Conservation (phyloP, 2,329 filamentous ascomycete species). For the Claviceps sp. region DNA sequence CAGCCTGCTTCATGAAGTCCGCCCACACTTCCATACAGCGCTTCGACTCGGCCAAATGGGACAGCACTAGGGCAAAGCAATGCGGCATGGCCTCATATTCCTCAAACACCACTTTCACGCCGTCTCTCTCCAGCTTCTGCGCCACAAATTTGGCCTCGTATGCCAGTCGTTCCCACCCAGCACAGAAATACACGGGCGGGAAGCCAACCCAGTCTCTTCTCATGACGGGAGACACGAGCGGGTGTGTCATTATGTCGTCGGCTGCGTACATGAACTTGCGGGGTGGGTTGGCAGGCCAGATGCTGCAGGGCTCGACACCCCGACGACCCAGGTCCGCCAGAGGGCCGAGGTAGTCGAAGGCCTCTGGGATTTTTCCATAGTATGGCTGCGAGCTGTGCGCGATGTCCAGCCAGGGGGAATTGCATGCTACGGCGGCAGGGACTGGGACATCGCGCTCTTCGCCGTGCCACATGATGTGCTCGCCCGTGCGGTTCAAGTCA, state of each 20-base stretch:
- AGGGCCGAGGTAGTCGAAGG: constrained; percentile 36
- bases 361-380: constrained; percentile 13
- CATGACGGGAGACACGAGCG: constrained; percentile 51
- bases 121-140: constrained; percentile 38
- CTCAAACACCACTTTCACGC: constrained; percentile 50
- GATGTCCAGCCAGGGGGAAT: constrained; percentile 61
- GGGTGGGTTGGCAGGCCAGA: constrained; percentile 45
- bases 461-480: constrained; percentile 47
- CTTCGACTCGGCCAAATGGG: constrained; percentile 27
- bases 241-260: constrained; percentile 45
- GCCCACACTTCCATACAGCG: constrained; percentile 44
- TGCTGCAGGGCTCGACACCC: constrained; percentile 28
- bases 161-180: constrained; percentile 58
- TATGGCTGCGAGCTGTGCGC: constrained; percentile 35
- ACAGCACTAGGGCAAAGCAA: constrained; percentile 50
- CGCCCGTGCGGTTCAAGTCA: constrained; percentile 37
- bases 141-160: constrained; percentile 55
- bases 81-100: constrained; percentile 76
- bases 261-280: constrained; percentile 40
- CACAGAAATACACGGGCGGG: constrained; percentile 55
- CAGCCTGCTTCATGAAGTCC: constrained; percentile 36
- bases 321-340: constrained; percentile 19
- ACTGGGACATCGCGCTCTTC: constrained; percentile 44
- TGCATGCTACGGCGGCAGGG: constrained; percentile 49
- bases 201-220: constrained; percentile 44